A percentile compares a stretch with the other conserved stretches of the same genome.
These are phyloP conservation scores for Geranium rotundifolium DNA, from an alignment of 345 rosid genomes.

Conservation along the genomic window DNA sequence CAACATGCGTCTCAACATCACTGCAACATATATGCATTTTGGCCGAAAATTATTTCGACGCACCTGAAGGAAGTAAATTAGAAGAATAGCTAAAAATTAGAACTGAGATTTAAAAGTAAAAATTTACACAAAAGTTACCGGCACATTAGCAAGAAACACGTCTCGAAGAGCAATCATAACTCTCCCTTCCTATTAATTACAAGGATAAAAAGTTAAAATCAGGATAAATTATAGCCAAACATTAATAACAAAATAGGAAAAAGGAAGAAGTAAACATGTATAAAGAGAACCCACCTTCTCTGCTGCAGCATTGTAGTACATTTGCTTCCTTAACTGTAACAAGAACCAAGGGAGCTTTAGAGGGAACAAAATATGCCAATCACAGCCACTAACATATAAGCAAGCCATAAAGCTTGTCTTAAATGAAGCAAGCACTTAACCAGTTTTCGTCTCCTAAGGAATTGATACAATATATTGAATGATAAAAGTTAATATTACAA, in stretches of 20 bases:
- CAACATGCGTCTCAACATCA: slow-evolving; percentile 89
- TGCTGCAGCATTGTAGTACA: slow-evolving; percentile 23
- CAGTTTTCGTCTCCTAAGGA: neutral
- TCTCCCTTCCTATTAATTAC: slow-evolving; percentile 45
- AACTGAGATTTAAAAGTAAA: slow-evolving; percentile 1
- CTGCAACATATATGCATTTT: slow-evolving; percentile 88
- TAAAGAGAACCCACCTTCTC: slow-evolving; percentile 32
- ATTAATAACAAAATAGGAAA: no score
- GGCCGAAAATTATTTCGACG: slow-evolving; percentile 55
- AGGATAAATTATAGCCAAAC: neutral
- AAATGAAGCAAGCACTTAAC: neutral
- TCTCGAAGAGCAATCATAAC: slow-evolving; percentile 54
- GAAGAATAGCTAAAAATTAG: slow-evolving; percentile 6
- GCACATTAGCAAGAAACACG: slow-evolving; percentile 81
- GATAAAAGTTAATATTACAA: neutral
- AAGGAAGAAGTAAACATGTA: no score
- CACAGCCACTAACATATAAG: neutral
- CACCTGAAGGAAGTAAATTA: slow-evolving; percentile 35
- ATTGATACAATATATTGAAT: neutral
- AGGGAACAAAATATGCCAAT: neutral
- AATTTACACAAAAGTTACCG: slow-evolving; percentile 35
- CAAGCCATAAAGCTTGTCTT: neutral
- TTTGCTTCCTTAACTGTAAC: slow-evolving; percentile 47
- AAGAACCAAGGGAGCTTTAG: slow-evolving; percentile 5
- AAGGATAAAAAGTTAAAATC: slow-evolving; percentile 1